Percentiles rank a stretch among this genome's conserved stretches.
Evolutionary conservation across 169 alveolate species (phyloP).

Genomic region (Cryptosporidium viatorum): DNA sequence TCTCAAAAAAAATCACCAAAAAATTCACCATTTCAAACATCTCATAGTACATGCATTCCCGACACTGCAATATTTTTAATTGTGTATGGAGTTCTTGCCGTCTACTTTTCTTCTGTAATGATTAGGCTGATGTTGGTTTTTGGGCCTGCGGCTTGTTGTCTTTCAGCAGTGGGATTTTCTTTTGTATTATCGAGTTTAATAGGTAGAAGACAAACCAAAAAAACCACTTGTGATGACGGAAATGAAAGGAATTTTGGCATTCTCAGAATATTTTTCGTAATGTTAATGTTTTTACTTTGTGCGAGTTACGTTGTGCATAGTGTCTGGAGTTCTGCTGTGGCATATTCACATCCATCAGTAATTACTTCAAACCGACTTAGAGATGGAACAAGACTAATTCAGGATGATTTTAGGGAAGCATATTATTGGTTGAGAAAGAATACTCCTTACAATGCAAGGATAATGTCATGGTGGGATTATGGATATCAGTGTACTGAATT

Average conservation of each 20-base stretch:
- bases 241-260: conserved; percentile 20
- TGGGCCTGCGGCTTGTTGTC: conserved; percentile 93
- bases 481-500: conserved; percentile 97
- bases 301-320: conserved; percentile 88
- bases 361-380: conserved; percentile 86
- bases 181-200: conserved; percentile 83
- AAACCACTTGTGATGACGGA: background rate
- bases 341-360: conserved; percentile 93
- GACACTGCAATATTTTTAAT: conserved; percentile 92
- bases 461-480: conserved; percentile 99
- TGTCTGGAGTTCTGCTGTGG: conserved; percentile 92
- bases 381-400: conserved; percentile 91
- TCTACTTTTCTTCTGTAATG: conserved; percentile 96
- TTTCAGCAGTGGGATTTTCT: conserved; percentile 94
- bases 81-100: conserved; percentile 92
- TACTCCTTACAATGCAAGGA: conserved; percentile 92
- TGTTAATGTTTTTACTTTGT: conserved; percentile 76
- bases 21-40: conserved; percentile 37
- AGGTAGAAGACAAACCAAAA: conserved; percentile 15
- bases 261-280: conserved; percentile 1
- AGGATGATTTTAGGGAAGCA: conserved; percentile 98
- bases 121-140: conserved; percentile 94
- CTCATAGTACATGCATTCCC: conserved; percentile 84
- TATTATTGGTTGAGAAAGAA: conserved; percentile 97
- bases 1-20: conserved; percentile 64